phyloP scores from a whole-genome alignment of 2,329 filamentous ascomycete species.

The Colletotrichum sp. region DNA sequence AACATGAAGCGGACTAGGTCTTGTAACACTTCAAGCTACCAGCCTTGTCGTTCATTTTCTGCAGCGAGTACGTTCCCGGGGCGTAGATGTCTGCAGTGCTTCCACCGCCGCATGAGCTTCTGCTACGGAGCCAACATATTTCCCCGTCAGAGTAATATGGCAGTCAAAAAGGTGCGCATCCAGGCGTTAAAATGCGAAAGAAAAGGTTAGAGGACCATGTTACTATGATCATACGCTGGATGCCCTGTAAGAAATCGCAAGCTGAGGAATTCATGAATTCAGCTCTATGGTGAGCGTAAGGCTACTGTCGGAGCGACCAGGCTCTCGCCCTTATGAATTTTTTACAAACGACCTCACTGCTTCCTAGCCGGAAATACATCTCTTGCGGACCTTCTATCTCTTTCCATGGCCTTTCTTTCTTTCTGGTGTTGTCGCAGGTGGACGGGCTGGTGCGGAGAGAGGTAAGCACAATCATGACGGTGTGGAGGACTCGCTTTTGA shows the following conservation, averaged over 20 bases:
- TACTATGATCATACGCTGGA: neutral
- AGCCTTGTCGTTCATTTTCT: no score
- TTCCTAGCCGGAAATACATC: rapidly evolving
- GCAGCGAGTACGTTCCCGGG: no score
- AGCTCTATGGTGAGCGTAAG: neutral
- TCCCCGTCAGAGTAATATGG: no score
- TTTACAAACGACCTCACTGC: neutral
- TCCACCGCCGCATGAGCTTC: no score
- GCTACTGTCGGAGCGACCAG: neutral
- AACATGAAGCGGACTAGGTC: no score
- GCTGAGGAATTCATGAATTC: neutral
- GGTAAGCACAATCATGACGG: neutral
- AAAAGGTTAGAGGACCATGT: no score
- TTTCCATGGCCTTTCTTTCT: rapidly evolving
- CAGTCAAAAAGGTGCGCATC: no score
- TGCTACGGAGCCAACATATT: no score
- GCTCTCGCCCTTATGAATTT: rapidly evolving
- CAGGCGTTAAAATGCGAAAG: no score
- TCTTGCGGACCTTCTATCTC: neutral
- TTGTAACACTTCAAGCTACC: no score
- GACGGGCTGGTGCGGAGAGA: neutral
- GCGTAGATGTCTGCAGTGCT: no score
- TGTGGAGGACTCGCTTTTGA: neutral
- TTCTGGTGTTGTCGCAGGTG: neutral
- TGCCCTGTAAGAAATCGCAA: neutral